Percentiles rank a stretch among this genome's conserved stretches.
phyloP scores from a whole-genome alignment of 148 eudicot species.

The Rhododendron williamsianum region DNA sequence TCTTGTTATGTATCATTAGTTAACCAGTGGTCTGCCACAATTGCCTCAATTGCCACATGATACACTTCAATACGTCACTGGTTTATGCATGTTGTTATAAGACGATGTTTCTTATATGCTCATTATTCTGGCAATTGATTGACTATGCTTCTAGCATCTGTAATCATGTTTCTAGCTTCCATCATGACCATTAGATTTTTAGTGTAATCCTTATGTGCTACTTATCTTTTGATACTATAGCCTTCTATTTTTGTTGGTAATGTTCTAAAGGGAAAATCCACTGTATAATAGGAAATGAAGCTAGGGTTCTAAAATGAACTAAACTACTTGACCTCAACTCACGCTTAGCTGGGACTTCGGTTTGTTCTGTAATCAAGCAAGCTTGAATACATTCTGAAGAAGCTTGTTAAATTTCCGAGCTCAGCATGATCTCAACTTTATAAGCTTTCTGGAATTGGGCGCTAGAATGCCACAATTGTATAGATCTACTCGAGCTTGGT shows the following conservation, averaged over 20 bases:
- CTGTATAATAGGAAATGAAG: not conserved
- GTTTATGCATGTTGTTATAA: not conserved
- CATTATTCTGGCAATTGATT: not conserved
- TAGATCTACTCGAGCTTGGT: not conserved
- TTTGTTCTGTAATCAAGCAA: not conserved
- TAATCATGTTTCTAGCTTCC: constrained; percentile 7
- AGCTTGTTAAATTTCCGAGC: not conserved
- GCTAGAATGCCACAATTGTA: not conserved
- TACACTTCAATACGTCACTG: not conserved
- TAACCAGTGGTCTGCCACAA: not conserved
- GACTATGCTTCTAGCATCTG: not conserved
- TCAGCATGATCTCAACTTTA: not conserved
- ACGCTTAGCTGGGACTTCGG: not conserved
- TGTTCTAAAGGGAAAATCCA: not conserved
- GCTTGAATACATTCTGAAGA: constrained; percentile 1
- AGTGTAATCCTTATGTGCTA: not conserved
- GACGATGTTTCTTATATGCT: not conserved
- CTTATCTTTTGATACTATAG: not conserved
- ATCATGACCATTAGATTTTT: not conserved
- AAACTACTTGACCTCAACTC: constrained; percentile 2
- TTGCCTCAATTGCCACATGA: not conserved
- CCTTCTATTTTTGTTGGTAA: not conserved
- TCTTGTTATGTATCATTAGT: not conserved
- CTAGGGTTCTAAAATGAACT: not conserved
- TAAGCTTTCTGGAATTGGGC: not conserved